These are phyloP conservation scores for Guyanaporus albipodus DNA, from an alignment of 768 basidiomycete genomes.

Conservation along the genomic window DNA sequence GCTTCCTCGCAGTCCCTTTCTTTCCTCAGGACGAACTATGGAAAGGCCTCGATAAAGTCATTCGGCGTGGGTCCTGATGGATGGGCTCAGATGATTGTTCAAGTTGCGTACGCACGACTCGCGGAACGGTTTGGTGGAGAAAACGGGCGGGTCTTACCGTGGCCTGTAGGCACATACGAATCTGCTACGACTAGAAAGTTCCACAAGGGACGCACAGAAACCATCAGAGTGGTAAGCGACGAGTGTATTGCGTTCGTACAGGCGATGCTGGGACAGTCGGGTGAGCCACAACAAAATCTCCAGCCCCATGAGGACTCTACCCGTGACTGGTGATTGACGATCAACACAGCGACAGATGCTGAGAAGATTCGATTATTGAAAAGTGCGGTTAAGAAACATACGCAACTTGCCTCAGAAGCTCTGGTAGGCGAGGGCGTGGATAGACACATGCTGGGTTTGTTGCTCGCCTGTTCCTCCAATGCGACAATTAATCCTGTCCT, in stretches of 20 bases:
- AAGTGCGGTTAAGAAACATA: constrained; percentile 61
- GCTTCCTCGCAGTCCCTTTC: constrained; percentile 59
- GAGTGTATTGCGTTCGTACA: constrained; percentile 76
- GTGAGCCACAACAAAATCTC: constrained; percentile 15
- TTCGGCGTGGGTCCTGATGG: constrained; percentile 91
- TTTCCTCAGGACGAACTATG: constrained; percentile 68
- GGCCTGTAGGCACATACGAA: constrained; percentile 85
- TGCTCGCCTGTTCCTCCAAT: not conserved
- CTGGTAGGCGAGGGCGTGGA: constrained; percentile 76
- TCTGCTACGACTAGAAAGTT: constrained; percentile 88
- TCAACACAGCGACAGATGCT: constrained; percentile 26
- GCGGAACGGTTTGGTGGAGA: constrained; percentile 33
- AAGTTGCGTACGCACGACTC: constrained; percentile 81
- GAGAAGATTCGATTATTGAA: constrained; percentile 52
- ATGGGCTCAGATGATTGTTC: constrained; percentile 91
- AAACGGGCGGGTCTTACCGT: constrained; percentile 29
- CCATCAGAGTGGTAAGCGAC: constrained; percentile 77
- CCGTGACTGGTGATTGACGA: not conserved
- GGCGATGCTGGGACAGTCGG: constrained; percentile 60
- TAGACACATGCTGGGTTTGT: constrained; percentile 78
- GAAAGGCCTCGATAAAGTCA: constrained; percentile 80
- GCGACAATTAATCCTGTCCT: not conserved
- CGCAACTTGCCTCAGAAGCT: constrained; percentile 59
- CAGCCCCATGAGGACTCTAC: not conserved
- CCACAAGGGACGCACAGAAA: constrained; percentile 88